phyloP scores from a whole-genome alignment of 805 yeast species.

The Metschnikowia amazonensis region DNA sequence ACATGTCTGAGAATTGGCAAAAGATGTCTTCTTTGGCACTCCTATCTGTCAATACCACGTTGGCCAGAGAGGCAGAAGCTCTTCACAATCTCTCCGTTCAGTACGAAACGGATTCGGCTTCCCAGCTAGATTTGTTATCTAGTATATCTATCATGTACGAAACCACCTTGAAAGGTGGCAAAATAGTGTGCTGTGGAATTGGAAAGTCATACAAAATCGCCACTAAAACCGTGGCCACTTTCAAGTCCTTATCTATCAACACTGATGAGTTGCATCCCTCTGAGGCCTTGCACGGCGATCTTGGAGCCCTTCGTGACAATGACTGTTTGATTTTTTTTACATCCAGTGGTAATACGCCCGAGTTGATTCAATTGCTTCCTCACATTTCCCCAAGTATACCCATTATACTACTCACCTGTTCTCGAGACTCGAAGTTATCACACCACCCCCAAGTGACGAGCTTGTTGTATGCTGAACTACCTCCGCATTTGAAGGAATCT shows the following conservation, averaged over 20 bases:
- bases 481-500: slow-evolving; percentile 54
- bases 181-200: slow-evolving; percentile 74
- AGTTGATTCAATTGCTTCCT: slow-evolving; percentile 54
- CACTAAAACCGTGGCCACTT: slow-evolving; percentile 71
- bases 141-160: slow-evolving; percentile 40
- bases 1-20: slow-evolving; percentile 10
- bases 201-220: slow-evolving; percentile 85
- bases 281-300: slow-evolving; percentile 88
- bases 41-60: slow-evolving; percentile 38
- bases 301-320: slow-evolving; percentile 61
- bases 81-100: slow-evolving; percentile 43
- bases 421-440: slow-evolving; percentile 53
- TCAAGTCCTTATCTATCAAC: slow-evolving; percentile 72
- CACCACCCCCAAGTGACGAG: slow-evolving; percentile 46
- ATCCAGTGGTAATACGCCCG: slow-evolving; percentile 83
- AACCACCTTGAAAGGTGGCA: slow-evolving; percentile 46
- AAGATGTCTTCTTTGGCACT: slow-evolving; percentile 19
- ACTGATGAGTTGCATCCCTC: slow-evolving; percentile 72
- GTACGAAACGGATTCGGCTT: slow-evolving; percentile 42
- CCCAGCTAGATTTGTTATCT: slow-evolving; percentile 41
- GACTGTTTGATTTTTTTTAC: slow-evolving; percentile 65
- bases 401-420: slow-evolving; percentile 61
- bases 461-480: slow-evolving; percentile 60
- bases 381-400: slow-evolving; percentile 55
- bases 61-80: slow-evolving; percentile 47